Percentiles rank a stretch among this genome's conserved stretches.
phyloP scores from a whole-genome alignment of 257 asterid genomes.

The Solanum bulbocastanum region DNA sequence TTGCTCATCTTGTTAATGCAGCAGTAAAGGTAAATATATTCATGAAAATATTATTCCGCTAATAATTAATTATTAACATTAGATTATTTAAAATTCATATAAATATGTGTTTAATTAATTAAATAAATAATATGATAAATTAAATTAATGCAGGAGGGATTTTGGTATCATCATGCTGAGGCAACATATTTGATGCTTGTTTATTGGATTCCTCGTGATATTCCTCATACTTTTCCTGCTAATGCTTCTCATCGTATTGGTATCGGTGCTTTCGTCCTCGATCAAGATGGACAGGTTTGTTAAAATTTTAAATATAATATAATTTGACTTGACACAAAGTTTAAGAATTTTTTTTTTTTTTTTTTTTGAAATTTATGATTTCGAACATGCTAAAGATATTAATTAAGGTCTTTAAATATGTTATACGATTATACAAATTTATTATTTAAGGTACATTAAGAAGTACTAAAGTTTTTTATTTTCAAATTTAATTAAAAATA shows the following conservation, averaged over 20 bases:
- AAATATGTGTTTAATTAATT: background rate
- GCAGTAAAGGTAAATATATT: constrained; percentile 54
- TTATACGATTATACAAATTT: background rate
- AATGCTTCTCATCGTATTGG: constrained; percentile 92
- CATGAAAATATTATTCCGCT: background rate
- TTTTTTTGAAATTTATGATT: background rate
- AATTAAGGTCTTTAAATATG: background rate
- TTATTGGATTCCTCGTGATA: constrained; percentile 56
- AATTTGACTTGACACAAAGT: background rate
- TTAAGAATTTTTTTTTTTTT: background rate
- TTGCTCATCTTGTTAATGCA: constrained; percentile 59
- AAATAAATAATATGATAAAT: background rate
- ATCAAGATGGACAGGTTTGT: constrained; percentile 52
- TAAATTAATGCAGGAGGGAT: constrained; percentile 55
- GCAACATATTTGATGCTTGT: constrained; percentile 80
- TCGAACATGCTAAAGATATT: background rate
- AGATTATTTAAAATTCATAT: background rate
- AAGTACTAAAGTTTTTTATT: background rate
- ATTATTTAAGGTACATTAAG: background rate
- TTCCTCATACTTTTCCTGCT: constrained; percentile 55
- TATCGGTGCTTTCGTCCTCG: constrained; percentile 67
- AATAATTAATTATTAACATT: background rate
- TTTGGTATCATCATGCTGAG: constrained; percentile 91
- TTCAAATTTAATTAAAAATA: background rate
- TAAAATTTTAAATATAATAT: background rate